Evolutionary conservation across 345 rosid species (phyloP).

Genomic region (Lepidium didymum): DNA sequence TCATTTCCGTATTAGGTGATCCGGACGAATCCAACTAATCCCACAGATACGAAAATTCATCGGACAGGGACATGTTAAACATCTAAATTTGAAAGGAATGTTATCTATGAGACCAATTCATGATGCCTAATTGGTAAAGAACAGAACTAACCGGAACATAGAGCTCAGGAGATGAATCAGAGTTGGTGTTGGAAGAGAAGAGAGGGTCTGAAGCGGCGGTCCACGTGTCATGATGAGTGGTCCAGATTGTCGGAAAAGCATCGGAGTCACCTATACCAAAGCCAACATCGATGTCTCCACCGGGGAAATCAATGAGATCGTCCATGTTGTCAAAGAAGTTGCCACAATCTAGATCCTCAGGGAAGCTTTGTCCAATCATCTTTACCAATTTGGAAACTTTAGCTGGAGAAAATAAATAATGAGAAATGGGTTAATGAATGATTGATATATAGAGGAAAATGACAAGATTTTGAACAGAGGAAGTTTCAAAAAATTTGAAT

Average conservation of each 20-base stretch:
- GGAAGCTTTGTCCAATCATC: slow-evolving; percentile 66
- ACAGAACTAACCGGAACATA: slow-evolving; percentile 71
- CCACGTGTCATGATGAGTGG: slow-evolving; percentile 54
- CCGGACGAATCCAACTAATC: too few relatives aligned
- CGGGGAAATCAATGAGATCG: slow-evolving; percentile 75
- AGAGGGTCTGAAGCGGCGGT: slow-evolving; percentile 50
- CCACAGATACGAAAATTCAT: too few relatives aligned
- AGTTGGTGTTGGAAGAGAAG: slow-evolving; percentile 45
- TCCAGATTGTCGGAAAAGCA: slow-evolving; percentile 63
- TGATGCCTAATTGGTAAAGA: too few relatives aligned
- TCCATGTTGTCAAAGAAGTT: slow-evolving; percentile 96
- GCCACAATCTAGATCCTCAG: slow-evolving; percentile 85
- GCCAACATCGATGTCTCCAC: slow-evolving; percentile 54
- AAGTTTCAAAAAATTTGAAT: slow-evolving; percentile 23
- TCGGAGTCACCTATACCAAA: slow-evolving; percentile 28
- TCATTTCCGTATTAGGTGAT: too few relatives aligned
- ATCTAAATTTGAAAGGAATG: too few relatives aligned
- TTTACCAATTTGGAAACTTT: slow-evolving; percentile 16
- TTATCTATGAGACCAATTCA: too few relatives aligned
- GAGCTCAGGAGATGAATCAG: slow-evolving; percentile 72
- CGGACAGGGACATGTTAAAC: too few relatives aligned
- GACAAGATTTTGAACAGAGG: slow-evolving; percentile 7
- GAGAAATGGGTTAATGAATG: neutral
- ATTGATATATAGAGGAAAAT: neutral
- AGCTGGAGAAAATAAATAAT: neutral